phyloP scores from a whole-genome alignment of 2,329 filamentous ascomycete genomes.

The Botrytis fabae region DNA sequence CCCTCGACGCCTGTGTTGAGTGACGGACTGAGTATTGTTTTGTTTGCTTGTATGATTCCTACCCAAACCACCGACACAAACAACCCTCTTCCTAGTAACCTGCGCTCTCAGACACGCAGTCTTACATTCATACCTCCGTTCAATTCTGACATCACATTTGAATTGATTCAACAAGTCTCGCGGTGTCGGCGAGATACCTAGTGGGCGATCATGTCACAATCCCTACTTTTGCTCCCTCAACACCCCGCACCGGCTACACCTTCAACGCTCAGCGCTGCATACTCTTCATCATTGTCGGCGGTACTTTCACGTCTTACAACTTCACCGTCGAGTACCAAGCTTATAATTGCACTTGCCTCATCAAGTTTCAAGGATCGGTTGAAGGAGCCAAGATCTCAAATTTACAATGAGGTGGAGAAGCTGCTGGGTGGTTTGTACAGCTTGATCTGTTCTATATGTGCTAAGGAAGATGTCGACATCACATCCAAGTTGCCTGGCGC shows the following conservation, averaged over 20 bases:
- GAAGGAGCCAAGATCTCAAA: conserved; percentile 51
- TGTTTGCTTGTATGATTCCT: neutral
- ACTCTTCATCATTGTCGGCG: conserved; percentile 57
- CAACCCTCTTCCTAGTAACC: neutral
- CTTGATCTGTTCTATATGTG: conserved; percentile 71
- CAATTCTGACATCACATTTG: neutral
- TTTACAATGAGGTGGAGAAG: conserved; percentile 70
- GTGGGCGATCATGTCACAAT: conserved; percentile 40
- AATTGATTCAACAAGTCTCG: neutral
- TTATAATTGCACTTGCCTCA: conserved; percentile 58
- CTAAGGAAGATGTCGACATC: conserved; percentile 55
- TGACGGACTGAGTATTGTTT: neutral
- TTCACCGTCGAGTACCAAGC: conserved; percentile 38
- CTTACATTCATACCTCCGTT: neutral
- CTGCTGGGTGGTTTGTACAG: conserved; percentile 77
- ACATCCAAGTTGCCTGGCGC: conserved; percentile 67
- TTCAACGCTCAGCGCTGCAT: conserved; percentile 56
- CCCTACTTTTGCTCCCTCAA: conserved; percentile 63
- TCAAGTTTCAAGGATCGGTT: conserved; percentile 53
- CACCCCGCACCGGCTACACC: conserved; percentile 58
- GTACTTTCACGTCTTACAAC: conserved; percentile 53
- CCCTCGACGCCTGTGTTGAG: neutral
- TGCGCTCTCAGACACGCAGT: neutral
- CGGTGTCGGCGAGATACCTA: conserved; percentile 4
- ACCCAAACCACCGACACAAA: neutral